Conservation (phyloP, 169 alveolate species). For the Condylostoma magnum region DNA sequence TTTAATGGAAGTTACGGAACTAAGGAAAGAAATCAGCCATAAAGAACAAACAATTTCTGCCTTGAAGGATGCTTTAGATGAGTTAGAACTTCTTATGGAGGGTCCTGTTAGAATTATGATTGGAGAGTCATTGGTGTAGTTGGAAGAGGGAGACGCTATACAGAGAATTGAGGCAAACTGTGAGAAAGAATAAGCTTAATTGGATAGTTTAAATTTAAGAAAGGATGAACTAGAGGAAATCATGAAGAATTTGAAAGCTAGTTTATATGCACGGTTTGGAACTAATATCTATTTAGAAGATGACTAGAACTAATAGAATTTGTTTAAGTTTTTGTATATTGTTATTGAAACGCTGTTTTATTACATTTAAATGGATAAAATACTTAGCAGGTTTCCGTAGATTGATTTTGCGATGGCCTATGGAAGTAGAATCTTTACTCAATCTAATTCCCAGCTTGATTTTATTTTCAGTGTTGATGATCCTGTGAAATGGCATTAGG, state of each 20-base stretch:
- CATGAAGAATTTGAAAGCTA: constrained; percentile 45
- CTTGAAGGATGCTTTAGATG: constrained; percentile 46
- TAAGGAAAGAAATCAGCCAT: constrained; percentile 25
- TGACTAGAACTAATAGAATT: no score
- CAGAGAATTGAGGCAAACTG: constrained; percentile 33
- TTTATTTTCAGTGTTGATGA: not conserved
- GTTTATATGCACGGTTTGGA: constrained; percentile 52
- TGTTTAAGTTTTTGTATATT: no score
- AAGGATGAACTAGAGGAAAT: constrained; percentile 33
- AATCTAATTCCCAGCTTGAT: constrained; percentile 7
- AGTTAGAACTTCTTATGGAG: constrained; percentile 23
- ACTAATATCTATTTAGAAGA: constrained; percentile 48
- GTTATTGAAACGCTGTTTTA: no score
- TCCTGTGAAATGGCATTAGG: constrained; percentile 16
- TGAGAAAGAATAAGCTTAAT: constrained; percentile 34
- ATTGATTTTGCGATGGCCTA: no score
- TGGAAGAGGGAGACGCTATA: constrained; percentile 46
- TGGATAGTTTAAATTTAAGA: constrained; percentile 22
- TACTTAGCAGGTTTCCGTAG: no score
- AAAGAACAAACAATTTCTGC: constrained; percentile 42
- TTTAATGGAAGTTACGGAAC: constrained; percentile 37
- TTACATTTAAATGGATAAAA: no score
- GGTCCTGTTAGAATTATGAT: constrained; percentile 20
- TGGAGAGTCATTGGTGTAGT: constrained; percentile 45
- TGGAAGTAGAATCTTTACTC: no score